Evolutionary conservation across 1,284 basidiomycete genomes (phyloP).

Genomic region (Sporisorium scitamineum): DNA sequence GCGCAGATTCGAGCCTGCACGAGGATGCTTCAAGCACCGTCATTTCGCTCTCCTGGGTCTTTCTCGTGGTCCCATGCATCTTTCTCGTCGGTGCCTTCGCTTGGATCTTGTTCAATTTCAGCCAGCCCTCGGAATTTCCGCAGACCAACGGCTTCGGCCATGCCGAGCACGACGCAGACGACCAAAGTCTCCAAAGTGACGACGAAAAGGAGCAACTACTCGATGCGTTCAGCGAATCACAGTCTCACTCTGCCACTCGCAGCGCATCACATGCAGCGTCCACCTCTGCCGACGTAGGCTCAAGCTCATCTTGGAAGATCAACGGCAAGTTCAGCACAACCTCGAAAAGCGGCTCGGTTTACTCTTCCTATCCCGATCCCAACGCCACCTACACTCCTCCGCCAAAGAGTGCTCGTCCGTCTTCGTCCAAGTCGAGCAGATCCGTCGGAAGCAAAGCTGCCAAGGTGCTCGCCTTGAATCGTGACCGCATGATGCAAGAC

Average conservation of each 20-base stretch:
- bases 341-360: slow-evolving; percentile 31
- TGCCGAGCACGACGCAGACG: slow-evolving; percentile 14
- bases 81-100: slow-evolving; percentile 36
- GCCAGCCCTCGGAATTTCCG: slow-evolving; percentile 34
- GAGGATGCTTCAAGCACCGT: slow-evolving; percentile 29
- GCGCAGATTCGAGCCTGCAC: slow-evolving; percentile 15
- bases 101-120: slow-evolving; percentile 41
- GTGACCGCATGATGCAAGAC: slow-evolving; percentile 40
- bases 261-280: neutral
- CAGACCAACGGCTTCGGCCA: slow-evolving; percentile 22
- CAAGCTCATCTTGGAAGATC: slow-evolving; percentile 42
- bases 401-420: slow-evolving; percentile 12
- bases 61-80: slow-evolving; percentile 42
- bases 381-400: slow-evolving; percentile 10
- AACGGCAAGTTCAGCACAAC: slow-evolving; percentile 47
- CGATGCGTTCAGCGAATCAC: slow-evolving; percentile 34
- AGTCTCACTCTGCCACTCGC: slow-evolving; percentile 17
- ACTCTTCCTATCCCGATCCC: slow-evolving; percentile 38
- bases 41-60: slow-evolving; percentile 44
- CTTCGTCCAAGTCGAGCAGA: slow-evolving; percentile 17
- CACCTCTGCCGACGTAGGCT: neutral
- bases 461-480: slow-evolving; percentile 25
- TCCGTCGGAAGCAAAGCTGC: slow-evolving; percentile 42
- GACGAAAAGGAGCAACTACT: slow-evolving; percentile 48
- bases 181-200: slow-evolving; percentile 4